A percentile compares a stretch with the other conserved stretches of the same genome.
Evolutionary conservation across 495 filamentous ascomycete species (phyloP).

Genomic region (Amphirosellinia nigrospora): DNA sequence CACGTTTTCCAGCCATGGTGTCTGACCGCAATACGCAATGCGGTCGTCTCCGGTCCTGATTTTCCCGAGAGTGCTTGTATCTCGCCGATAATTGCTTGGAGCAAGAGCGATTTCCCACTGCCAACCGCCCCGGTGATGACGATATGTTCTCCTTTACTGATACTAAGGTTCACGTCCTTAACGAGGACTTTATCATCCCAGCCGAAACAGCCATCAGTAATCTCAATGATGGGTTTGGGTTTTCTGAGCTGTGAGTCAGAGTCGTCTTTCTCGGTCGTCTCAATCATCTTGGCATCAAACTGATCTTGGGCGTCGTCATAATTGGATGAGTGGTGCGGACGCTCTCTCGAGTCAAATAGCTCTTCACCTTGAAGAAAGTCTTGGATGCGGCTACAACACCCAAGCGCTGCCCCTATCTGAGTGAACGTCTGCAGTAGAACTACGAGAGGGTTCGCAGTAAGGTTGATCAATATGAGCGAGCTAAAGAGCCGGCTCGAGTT

Average conservation of each 20-base stretch:
- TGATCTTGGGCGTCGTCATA: not conserved
- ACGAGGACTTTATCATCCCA: conserved; percentile 13
- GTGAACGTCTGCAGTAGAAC: conserved; percentile 37
- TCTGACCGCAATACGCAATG: conserved; percentile 39
- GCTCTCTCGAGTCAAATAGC: conserved; percentile 15
- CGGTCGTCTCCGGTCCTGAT: not conserved
- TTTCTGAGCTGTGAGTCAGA: not conserved
- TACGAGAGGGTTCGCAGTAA: conserved; percentile 39
- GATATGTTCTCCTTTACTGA: conserved; percentile 17
- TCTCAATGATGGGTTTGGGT: not conserved
- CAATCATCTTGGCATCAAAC: not conserved
- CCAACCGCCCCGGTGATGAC: conserved; percentile 35
- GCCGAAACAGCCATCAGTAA: not conserved
- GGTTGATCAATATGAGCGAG: conserved; percentile 42
- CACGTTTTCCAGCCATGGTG: conserved; percentile 48
- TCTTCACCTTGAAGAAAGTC: conserved; percentile 28
- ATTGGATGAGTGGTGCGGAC: not conserved
- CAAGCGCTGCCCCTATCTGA: conserved; percentile 31
- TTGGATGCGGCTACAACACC: conserved; percentile 39
- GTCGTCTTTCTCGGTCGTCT: not conserved
- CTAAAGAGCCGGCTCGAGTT: conserved; percentile 38
- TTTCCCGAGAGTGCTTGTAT: not conserved
- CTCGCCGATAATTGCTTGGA: conserved; percentile 40
- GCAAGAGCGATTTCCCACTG: conserved; percentile 39
- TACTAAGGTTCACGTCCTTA: conserved; percentile 19